Percentiles rank a stretch among this genome's conserved stretches.
phyloP scores from a whole-genome alignment of 305 asterid species.

The Plantago coronopus region DNA sequence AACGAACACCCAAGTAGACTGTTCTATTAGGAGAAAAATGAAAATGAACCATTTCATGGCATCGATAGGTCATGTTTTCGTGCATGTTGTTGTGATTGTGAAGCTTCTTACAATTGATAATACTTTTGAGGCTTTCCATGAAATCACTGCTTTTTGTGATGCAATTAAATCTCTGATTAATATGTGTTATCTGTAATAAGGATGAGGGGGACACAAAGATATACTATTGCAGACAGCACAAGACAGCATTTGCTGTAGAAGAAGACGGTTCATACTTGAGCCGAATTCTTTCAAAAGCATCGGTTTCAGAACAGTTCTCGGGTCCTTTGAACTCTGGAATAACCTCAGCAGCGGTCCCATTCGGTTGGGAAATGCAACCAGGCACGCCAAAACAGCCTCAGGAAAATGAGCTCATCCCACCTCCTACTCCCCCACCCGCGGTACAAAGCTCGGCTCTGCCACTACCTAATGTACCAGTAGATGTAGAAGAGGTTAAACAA shows the following conservation, averaged over 20 bases:
- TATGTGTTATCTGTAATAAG: conserved; percentile 25
- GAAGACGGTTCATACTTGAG: conserved; percentile 29
- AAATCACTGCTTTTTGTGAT: not conserved
- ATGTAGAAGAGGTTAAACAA: conserved; percentile 11
- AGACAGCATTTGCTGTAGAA: conserved; percentile 39
- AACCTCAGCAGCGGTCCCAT: conserved; percentile 41
- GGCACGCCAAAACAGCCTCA: conserved; percentile 46
- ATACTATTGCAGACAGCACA: conserved; percentile 44
- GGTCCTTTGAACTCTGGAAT: conserved; percentile 30
- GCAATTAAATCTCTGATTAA: not conserved
- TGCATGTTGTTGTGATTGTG: not conserved
- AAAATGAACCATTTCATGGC: too few species aligned
- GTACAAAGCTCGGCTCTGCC: conserved; percentile 41
- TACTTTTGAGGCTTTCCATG: too few species aligned
- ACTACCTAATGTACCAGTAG: conserved; percentile 20
- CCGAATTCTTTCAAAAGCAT: conserved; percentile 36
- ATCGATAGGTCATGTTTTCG: not conserved
- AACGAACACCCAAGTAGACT: too few species aligned
- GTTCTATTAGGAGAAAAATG: too few species aligned
- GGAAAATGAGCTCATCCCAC: conserved; percentile 51
- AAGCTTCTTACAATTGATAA: too few species aligned
- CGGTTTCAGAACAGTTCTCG: conserved; percentile 39
- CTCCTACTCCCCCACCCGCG: conserved; percentile 72
- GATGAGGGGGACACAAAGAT: conserved; percentile 46
- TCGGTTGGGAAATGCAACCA: conserved; percentile 65